Evolutionary conservation across 768 basidiomycete species (phyloP), one percentile per base, ranked within the genome.

Genomic region (Amanita brunnescens): DNA sequence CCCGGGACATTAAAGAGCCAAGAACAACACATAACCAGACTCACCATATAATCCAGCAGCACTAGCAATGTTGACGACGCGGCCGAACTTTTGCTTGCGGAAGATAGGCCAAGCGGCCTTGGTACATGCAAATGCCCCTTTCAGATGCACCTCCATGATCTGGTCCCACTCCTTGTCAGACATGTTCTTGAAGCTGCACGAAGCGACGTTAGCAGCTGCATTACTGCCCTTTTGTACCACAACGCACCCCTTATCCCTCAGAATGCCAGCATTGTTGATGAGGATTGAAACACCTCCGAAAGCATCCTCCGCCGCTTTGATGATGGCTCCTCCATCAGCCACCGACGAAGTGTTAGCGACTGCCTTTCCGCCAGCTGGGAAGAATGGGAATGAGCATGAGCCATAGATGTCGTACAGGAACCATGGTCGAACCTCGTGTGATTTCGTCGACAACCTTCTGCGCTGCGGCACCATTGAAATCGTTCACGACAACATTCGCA

Each of bases 101-200:
- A 99, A 95, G 62, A 88, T 70, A 10, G 93, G 91, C 96, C 96
- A 99, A 30, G 81, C 93, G 34, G 96, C 94, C 65, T 93, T 95
- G 30, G 89, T 87, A 65, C 91, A 93, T 6, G 91, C 72, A 66
- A 82, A 98, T 0, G 95, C 86, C 37, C 93, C 95, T 69, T 95
- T 97, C 57, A 99, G 67, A 62, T 98, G 96, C 12, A 98, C 93
- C 20, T 86, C 79, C 46, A 81, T 78, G 49, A 97, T 76, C 55
- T 89, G 81, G 59, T 96, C 93, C 79, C 88, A 95, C 59, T 97
- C 94, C 62, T 83, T 78, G 66, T 98, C 94, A 0, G 90, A 74
- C 91, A 99, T 96, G 68, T 93, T 96, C 76, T 91, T 95, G 77
- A 99, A 93, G 16, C 89, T 91, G 57, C 6, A 14, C 24, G 6